phyloP scores from a whole-genome alignment of 169 alveolate species.

The Toxoplasma gondii region DNA sequence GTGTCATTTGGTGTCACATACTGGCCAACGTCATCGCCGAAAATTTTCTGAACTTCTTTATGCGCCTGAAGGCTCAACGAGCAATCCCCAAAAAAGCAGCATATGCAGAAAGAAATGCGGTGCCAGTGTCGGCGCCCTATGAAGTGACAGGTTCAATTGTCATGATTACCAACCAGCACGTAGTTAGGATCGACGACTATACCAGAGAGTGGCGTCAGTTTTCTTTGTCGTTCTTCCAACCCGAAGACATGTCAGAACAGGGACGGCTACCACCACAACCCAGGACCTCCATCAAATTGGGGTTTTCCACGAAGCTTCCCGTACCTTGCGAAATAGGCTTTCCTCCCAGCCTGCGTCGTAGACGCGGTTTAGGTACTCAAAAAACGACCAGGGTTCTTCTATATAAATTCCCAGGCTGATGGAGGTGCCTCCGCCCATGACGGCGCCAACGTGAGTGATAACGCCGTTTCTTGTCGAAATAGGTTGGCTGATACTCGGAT shows the following conservation, averaged over 20 bases:
- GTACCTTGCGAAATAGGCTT: slow-evolving; percentile 55
- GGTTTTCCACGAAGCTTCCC: background rate
- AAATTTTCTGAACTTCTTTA: background rate
- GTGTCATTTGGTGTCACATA: slow-evolving; percentile 3
- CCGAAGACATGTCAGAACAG: too few species aligned
- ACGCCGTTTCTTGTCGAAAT: slow-evolving; percentile 75
- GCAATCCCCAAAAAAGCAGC: too few species aligned
- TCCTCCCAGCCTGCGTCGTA: slow-evolving; percentile 61
- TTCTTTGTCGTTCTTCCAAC: too few species aligned
- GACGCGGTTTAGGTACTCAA: slow-evolving; percentile 2
- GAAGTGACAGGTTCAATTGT: too few species aligned
- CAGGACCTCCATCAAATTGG: too few species aligned
- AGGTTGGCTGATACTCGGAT: slow-evolving; percentile 71
- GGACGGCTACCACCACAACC: too few species aligned
- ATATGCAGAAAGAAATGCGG: background rate
- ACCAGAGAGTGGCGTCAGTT: too few species aligned
- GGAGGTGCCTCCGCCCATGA: slow-evolving; percentile 79
- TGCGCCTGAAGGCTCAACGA: background rate
- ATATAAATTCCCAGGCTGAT: slow-evolving; percentile 78
- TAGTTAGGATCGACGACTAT: too few species aligned
- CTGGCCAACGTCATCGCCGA: background rate
- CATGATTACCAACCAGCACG: too few species aligned
- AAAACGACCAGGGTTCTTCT: slow-evolving; percentile 63
- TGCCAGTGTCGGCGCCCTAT: background rate
- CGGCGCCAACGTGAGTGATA: slow-evolving; percentile 74